Conservation (phyloP, 148 eudicot species). For the Fallopia convolvulus region DNA sequence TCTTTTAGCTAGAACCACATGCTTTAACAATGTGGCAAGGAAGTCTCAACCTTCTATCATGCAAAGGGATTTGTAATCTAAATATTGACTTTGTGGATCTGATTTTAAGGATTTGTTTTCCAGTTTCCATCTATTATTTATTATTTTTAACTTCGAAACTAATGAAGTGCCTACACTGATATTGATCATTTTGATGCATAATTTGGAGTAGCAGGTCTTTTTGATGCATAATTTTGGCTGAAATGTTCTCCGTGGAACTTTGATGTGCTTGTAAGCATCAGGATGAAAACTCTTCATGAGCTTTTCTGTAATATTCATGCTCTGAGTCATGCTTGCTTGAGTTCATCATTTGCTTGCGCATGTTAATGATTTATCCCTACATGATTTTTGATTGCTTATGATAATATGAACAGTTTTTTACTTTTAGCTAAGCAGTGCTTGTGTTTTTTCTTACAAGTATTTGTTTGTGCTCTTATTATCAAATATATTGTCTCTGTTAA, state of each 20-base stretch:
- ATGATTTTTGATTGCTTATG: neutral
- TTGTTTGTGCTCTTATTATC: neutral
- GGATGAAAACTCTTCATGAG: neutral
- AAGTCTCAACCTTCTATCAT: neutral
- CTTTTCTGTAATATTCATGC: neutral
- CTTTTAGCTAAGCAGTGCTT: neutral
- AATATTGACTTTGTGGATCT: neutral
- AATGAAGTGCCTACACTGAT: neutral
- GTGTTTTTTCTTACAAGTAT: conserved; percentile 9
- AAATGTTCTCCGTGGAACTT: neutral
- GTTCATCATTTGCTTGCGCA: neutral
- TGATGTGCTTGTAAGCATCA: neutral
- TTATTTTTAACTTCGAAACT: neutral
- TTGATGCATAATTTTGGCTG: neutral
- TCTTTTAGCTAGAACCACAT: neutral
- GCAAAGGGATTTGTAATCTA: neutral
- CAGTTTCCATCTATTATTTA: neutral
- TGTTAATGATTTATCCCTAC: neutral
- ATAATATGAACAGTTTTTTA: neutral
- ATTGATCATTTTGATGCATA: neutral
- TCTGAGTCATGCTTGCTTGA: neutral
- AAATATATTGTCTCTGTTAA: neutral
- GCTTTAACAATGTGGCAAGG: neutral
- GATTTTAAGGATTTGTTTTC: neutral
- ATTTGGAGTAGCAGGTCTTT: no score